These are phyloP conservation scores for Nakazawaea ambrosiae DNA, from an alignment of 805 yeast species.

Conservation along the genomic window DNA sequence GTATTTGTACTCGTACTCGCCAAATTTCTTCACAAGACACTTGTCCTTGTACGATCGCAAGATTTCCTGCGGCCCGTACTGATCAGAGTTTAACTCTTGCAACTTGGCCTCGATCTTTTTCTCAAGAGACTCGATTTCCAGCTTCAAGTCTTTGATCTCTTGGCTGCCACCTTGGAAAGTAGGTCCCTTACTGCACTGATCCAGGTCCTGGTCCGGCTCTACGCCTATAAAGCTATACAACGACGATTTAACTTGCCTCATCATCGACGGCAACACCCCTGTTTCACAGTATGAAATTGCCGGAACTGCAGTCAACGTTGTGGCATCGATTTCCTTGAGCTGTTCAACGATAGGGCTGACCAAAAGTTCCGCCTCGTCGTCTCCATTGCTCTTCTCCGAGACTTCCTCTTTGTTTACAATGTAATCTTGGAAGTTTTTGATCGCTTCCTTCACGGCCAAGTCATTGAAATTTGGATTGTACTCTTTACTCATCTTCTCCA, in stretches of 20 bases:
- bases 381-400: neutral
- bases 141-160: neutral
- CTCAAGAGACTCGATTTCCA: slow-evolving; percentile 5
- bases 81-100: slow-evolving; percentile 7
- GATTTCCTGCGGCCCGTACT: slow-evolving; percentile 58
- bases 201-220: neutral
- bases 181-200: neutral
- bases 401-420: slow-evolving; percentile 27
- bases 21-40: slow-evolving; percentile 44
- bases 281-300: too few species aligned
- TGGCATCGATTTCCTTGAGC: neutral
- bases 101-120: slow-evolving; percentile 4
- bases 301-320: neutral
- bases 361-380: slow-evolving; percentile 2
- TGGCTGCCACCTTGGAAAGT: neutral
- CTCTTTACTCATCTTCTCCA: slow-evolving; percentile 42
- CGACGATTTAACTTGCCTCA: neutral
- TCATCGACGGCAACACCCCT: neutral
- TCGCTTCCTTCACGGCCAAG: slow-evolving; percentile 72
- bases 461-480: slow-evolving; percentile 85
- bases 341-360: neutral
- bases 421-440: slow-evolving; percentile 45
- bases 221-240: slow-evolving; percentile 6
- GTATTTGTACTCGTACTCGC: slow-evolving; percentile 65
- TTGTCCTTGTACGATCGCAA: slow-evolving; percentile 47